Base-by-base conservation (phyloP, 805 yeast species). In the Zygotorulaspora danielsina region DNA sequence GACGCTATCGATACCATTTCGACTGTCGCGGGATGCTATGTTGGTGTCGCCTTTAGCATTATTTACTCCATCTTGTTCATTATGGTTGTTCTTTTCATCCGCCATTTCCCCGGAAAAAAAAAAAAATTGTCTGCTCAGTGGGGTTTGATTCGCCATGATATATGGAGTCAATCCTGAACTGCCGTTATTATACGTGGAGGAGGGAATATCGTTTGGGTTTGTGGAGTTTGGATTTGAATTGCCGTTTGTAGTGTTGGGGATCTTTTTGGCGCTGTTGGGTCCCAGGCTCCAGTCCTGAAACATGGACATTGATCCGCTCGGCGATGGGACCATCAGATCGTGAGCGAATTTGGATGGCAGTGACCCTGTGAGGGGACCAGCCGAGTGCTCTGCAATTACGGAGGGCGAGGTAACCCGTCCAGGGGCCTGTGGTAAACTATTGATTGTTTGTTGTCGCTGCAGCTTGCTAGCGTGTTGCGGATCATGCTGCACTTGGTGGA, bases 271-370 rank as follows among this genome's bases (percentile, higher is more conserved):
- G 27, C 47, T 43, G 12, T 39, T 39, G 3, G 47, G 47, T 3
- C 46, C 48, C 25, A 54, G 32, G 6, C 55, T 46, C 65, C 65
- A 60, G 44, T 60, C 65, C 24, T 55, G 63, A 36, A 60, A 60
- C 62, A 59, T 54, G 3, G 60, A 46, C 39, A 55, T 53, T 1
- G 59, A 48, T 1, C 52, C 50, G 19, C 40, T 53, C 18, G 65
- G 65, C 10, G 65, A 60, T 9, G 59, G 57, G 18, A 55, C 56
- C 49, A 58, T 53, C 26, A 58, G 44, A 37, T 60, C 67, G 32
- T 59, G 61, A 19, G 58, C 61, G 41, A 58, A 63, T 32, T 61
- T 60, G 2, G 65, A 59, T 8, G 59, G 63, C 30, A 54, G 38
- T 9, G 57, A 48, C 3, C 61, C 63, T 3, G 57, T 53, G 15